phyloP scores from a whole-genome alignment of 2,329 filamentous ascomycete species.

The Colletotrichum truncatum region DNA sequence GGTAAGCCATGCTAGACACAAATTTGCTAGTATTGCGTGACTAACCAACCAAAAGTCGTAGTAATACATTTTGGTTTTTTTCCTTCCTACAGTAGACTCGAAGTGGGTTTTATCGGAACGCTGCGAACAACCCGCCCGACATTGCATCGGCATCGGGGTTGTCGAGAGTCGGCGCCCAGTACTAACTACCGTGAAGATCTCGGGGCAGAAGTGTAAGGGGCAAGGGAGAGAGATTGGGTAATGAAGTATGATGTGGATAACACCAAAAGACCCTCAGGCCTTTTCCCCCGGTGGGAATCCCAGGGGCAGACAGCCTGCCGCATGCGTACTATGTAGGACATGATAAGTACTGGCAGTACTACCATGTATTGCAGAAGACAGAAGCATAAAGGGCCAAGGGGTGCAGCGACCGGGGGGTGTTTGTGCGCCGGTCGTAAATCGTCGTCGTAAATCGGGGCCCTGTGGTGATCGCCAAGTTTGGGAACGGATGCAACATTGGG shows the following conservation, averaged over 20 bases:
- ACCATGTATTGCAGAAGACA: no score
- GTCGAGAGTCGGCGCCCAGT: neutral
- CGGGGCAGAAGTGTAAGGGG: neutral
- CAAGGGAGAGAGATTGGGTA: neutral
- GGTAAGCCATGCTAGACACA: neutral
- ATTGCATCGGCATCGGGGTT: neutral
- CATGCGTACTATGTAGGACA: no score
- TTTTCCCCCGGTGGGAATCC: constrained; percentile 2
- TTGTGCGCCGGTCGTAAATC: constrained; percentile 9
- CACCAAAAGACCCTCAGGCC: neutral
- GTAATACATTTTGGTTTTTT: neutral
- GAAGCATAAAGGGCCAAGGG: no score
- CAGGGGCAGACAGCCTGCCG: neutral
- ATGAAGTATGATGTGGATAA: neutral
- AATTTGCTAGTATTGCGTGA: neutral
- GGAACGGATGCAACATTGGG: constrained; percentile 10
- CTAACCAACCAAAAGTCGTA: neutral
- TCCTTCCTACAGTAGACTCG: neutral
- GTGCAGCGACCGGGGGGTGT: neutral
- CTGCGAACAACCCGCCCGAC: constrained; percentile 13
- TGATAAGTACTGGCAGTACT: no score
- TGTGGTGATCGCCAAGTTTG: constrained; percentile 17
- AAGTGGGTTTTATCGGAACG: neutral
- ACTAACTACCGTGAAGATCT: neutral
- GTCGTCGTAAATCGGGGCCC: neutral